Percentiles rank a stretch among this genome's conserved stretches.
Evolutionary conservation across 768 basidiomycete genomes (phyloP).

Genomic region (Rhizopogon sp.): DNA sequence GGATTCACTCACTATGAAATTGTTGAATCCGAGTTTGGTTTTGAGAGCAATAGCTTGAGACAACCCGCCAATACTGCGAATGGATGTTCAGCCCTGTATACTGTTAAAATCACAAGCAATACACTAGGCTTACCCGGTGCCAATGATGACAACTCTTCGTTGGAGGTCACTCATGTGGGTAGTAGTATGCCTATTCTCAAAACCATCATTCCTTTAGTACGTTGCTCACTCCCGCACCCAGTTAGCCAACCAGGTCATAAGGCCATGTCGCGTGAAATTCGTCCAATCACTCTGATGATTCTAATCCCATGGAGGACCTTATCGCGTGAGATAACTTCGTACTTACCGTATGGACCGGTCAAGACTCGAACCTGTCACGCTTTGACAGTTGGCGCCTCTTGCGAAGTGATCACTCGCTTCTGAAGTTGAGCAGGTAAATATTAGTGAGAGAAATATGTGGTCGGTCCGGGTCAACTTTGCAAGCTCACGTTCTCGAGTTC

Average conservation of each 20-base stretch:
- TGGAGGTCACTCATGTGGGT: not conserved
- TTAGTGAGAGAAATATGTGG: too few relatives aligned
- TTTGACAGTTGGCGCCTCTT: not conserved
- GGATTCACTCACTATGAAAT: slow-evolving; percentile 33
- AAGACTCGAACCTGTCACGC: too few relatives aligned
- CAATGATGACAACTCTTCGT: slow-evolving; percentile 16
- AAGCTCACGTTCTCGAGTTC: too few relatives aligned
- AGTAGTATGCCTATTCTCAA: not conserved
- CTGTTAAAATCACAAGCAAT: not conserved
- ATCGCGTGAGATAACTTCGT: not conserved
- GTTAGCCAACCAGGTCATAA: not conserved
- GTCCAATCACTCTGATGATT: not conserved
- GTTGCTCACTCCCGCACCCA: not conserved
- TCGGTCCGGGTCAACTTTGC: too few relatives aligned
- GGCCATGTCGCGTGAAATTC: not conserved
- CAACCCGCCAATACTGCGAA: slow-evolving; percentile 35
- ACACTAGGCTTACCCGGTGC: slow-evolving; percentile 15
- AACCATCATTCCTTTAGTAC: not conserved
- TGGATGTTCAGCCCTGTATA: not conserved
- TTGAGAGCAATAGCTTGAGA: slow-evolving; percentile 39
- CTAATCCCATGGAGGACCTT: not conserved
- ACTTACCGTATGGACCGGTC: too few relatives aligned
- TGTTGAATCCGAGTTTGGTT: slow-evolving; percentile 28
- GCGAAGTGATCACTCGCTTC: not conserved
- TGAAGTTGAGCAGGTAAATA: too few relatives aligned